Evolutionary conservation across 148 eudicot species (phyloP).

Genomic region (Fagopyrum tataricum): DNA sequence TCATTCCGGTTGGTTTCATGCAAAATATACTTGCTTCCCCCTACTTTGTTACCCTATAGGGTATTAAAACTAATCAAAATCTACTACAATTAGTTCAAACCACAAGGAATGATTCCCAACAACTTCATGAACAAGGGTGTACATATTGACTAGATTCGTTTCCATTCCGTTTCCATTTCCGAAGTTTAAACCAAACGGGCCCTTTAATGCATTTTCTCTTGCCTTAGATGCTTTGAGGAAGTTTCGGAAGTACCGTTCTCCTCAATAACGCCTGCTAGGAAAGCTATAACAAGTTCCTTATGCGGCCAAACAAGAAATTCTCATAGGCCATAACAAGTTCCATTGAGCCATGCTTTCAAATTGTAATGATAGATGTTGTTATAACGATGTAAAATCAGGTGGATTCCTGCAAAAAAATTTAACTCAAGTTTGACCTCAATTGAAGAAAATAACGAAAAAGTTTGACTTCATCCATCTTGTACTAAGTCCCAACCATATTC

Average conservation of each 20-base stretch:
- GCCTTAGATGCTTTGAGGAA: constrained; percentile 49
- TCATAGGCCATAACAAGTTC: constrained; percentile 41
- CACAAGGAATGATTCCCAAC: no score
- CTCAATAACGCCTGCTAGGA: constrained; percentile 50
- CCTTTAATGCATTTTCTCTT: constrained; percentile 66
- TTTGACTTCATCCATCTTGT: constrained; percentile 92
- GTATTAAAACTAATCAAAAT: no score
- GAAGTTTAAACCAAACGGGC: no score
- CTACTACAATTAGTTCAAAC: no score
- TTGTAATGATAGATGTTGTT: constrained; percentile 69
- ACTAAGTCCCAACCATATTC: constrained; percentile 98
- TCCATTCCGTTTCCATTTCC: no score
- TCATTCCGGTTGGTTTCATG: no score
- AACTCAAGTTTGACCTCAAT: no score
- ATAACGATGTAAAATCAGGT: constrained; percentile 77
- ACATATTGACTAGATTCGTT: no score
- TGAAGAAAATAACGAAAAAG: background rate
- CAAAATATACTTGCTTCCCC: no score
- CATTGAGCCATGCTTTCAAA: no score
- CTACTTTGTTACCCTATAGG: no score
- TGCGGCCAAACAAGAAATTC: constrained; percentile 16
- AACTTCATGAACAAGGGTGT: no score
- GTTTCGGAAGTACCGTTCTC: constrained; percentile 27
- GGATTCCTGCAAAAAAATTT: constrained; percentile 76
- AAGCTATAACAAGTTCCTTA: constrained; percentile 87